Base-by-base conservation (phyloP, 768 basidiomycete genomes). In the Mrakia frigida region DNA sequence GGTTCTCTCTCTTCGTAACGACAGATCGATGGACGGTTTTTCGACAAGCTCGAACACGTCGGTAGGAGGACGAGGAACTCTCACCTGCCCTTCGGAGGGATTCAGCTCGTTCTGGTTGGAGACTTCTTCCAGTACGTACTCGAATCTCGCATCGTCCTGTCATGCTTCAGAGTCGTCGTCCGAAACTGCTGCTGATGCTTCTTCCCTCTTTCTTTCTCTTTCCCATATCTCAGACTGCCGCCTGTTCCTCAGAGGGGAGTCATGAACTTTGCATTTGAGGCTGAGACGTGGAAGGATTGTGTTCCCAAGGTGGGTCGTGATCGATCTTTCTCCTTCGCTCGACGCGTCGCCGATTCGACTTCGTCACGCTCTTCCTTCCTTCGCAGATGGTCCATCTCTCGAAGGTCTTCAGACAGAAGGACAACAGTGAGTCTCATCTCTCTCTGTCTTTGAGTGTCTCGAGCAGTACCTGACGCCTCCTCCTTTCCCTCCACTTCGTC, bases 31-130 rank as follows among this genome's bases (percentile, higher is more conserved):
- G 75, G 70, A 39, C 18, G 35, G 1, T 63, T 76, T 31, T 71
- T 63, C 50, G 75, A 76, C 46, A 76, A 76, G 61, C 70, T 76
- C 35, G 70, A 70, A 21, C 11, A 53, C 14, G 61, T 76, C 35
- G 75, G 46, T 35, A 41, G 60, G 5, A 41, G 56, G 11, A 37
- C 46, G 14, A 39, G 70, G 5, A 41, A 35, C 16, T 35, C 52
- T 37, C 33, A 53, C 2, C 37, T 52, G 9, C 75, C 75, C 14
- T 76, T 76, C 43, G 75, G 75, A 28, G 75, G 75, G 18, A 71
- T 76, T 35, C 75, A 76, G 61, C 61, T 76, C 14, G 60, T 76
- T 13, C 70, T 76, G 7, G 69, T 50, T 0, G 75, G 75, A 25
- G 75, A 76, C 75, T 76, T 76, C 68, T 65, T 76, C 31, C 75